Evolutionary conservation across 208 protist species (phyloP), one percentile per base, ranked within the genome.

Genomic region (Wallacemonas collosoma): DNA sequence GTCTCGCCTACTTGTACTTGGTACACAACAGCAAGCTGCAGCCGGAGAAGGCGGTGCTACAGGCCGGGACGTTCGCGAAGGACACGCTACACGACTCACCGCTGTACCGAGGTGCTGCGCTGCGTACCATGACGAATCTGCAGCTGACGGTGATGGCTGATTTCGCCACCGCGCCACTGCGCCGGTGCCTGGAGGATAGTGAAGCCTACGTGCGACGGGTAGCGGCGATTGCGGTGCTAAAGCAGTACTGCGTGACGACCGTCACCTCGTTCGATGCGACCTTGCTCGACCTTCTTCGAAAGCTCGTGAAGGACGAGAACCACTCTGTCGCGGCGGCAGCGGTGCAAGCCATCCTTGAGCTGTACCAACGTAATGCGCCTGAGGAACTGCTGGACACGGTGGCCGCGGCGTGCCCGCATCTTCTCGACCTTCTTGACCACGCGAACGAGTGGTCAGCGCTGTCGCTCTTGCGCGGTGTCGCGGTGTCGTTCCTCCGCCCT

Each of bases 171-270:
- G 94, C 98, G 41, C 97, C 98, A 40, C 81, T 99, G 41, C 75
- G 86, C 39, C 88, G 95, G 51, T 94, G 88, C 55, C 77, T 99
- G 11, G 76, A 88, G 76, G 98, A 99, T 76, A 72, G 74, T 47
- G 98, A 99, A 75, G 95, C 99, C 43, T 99, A 99, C 79, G 99
- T 99, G 2, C 89, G 98, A 50, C 99, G 99, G 74, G 99, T 97
- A 14, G 98, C 99, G 4, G 98, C 91, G 7, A 86, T 99, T 43
- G 98, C 92, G 62, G 96, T 99, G 58, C 88, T 98, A 3, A 99
- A 99, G 82, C 77, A 99, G 12, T 99, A 98, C 79, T 93, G 98
- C 74, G 91, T 99, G 38, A 93, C 95, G 57, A 87, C 94, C 17
- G 85, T 93, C 38, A 72, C 97, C 2, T 91, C 96, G 2, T 79